A percentile compares a stretch with the other conserved stretches of the same genome.
Evolutionary conservation across 805 yeast genomes (phyloP).

Genomic region (Candida maris): DNA sequence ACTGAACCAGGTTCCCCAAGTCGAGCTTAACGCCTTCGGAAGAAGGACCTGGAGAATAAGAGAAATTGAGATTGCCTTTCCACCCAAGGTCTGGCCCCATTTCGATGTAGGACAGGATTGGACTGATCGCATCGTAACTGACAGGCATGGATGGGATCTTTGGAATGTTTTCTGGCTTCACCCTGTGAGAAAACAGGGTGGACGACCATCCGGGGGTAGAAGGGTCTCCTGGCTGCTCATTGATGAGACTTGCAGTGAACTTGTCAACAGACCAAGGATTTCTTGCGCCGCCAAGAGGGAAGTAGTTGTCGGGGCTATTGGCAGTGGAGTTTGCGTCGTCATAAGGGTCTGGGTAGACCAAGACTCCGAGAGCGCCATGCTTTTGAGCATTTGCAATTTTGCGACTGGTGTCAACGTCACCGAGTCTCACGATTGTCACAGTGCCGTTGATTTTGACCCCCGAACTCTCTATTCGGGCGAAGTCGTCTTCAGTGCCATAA

Average conservation of each 20-base stretch:
- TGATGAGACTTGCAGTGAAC: constrained; percentile 55
- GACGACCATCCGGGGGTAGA: constrained; percentile 73
- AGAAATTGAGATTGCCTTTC: constrained; percentile 41
- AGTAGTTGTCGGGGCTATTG: constrained; percentile 51
- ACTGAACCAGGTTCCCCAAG: constrained; percentile 40
- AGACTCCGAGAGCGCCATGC: constrained; percentile 59
- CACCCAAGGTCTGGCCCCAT: constrained; percentile 37
- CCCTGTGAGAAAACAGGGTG: constrained; percentile 37
- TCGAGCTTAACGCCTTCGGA: constrained; percentile 26
- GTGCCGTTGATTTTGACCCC: constrained; percentile 48
- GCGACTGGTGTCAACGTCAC: constrained; percentile 47
- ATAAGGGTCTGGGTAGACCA: constrained; percentile 53
- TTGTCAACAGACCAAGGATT: constrained; percentile 58
- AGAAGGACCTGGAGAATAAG: constrained; percentile 48
- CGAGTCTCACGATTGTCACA: constrained; percentile 56
- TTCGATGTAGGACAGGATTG: constrained; percentile 37
- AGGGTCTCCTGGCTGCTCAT: constrained; percentile 71
- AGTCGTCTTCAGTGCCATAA: constrained; percentile 58
- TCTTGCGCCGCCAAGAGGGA: constrained; percentile 66
- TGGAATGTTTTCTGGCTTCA: constrained; percentile 43
- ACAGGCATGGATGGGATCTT: constrained; percentile 53
- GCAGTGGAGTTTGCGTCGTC: constrained; percentile 58
- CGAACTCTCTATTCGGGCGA: constrained; percentile 35
- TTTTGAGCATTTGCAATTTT: constrained; percentile 60
- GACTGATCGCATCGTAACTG: constrained; percentile 40